Conservation (phyloP, 176 grass and related monocot genomes). For the Lolium multiflorum region DNA sequence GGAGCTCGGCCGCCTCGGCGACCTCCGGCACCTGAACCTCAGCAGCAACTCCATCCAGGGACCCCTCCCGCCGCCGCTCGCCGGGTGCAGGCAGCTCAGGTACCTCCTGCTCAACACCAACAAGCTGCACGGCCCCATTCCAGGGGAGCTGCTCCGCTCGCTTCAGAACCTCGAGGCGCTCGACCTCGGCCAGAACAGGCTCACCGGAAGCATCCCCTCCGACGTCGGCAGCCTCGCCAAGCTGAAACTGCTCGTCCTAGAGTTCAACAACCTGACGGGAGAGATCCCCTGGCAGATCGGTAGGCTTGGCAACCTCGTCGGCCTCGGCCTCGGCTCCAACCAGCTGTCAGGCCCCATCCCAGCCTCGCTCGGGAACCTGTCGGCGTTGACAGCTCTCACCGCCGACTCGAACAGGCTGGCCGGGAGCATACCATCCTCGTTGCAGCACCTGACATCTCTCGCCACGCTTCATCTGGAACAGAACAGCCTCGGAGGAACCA, state of each 20-base stretch:
- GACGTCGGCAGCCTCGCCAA: background rate
- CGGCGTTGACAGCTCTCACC: background rate
- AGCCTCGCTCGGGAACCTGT: constrained; percentile 28
- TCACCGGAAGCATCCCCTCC: constrained; percentile 10
- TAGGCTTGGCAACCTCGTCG: background rate
- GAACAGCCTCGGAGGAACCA: constrained; percentile 24
- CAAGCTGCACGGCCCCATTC: constrained; percentile 17
- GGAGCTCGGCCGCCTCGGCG: constrained; percentile 10
- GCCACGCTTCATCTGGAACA: background rate
- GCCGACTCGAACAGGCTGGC: background rate
- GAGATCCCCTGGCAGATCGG: background rate
- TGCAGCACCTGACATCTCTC: background rate
- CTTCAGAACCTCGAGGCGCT: background rate
- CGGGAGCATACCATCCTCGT: constrained; percentile 16
- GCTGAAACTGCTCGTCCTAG: background rate
- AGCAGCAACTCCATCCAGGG: constrained; percentile 15
- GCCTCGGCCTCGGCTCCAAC: background rate
- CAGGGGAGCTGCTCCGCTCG: background rate
- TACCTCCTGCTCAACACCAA: background rate
- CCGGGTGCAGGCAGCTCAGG: background rate
- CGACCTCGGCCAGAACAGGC: background rate
- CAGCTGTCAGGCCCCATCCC: constrained; percentile 26
- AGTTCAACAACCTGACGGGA: constrained; percentile 17
- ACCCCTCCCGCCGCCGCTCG: background rate
- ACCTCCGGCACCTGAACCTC: background rate